phyloP scores from a whole-genome alignment of 345 rosid species.

The Ceriops decandra region DNA sequence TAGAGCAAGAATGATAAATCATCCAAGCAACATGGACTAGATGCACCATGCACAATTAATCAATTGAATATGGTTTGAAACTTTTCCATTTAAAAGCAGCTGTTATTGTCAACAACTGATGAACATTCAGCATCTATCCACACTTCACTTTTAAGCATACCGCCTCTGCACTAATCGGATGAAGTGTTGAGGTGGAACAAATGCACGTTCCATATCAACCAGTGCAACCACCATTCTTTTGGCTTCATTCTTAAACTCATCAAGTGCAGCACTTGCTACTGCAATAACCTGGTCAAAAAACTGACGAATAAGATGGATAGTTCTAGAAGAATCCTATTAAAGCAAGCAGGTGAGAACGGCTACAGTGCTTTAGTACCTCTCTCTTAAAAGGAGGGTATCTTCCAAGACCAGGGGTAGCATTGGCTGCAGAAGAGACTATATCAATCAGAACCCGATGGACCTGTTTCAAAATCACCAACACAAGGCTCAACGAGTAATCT shows the following conservation, averaged over 20 bases:
- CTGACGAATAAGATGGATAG: background rate
- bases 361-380: slow-evolving; percentile 50
- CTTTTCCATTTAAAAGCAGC: background rate
- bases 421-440: slow-evolving; percentile 82
- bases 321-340: slow-evolving; percentile 1
- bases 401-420: slow-evolving; percentile 96
- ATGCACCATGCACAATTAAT: background rate
- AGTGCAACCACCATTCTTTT: slow-evolving; percentile 95
- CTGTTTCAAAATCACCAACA: slow-evolving; percentile 35
- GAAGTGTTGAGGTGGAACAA: slow-evolving; percentile 99
- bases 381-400: slow-evolving; percentile 97
- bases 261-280: slow-evolving; percentile 87
- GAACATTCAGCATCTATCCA: background rate
- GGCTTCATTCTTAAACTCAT: slow-evolving; percentile 87
- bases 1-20: background rate
- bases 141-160: slow-evolving; percentile 35
- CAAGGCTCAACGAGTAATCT: slow-evolving; percentile 7
- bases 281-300: slow-evolving; percentile 67
- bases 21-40: background rate
- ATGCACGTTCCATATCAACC: slow-evolving; percentile 99
- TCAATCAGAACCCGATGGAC: slow-evolving; percentile 92
- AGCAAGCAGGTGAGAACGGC: background rate
- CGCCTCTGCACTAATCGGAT: slow-evolving; percentile 95
- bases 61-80: slow-evolving; percentile 1
- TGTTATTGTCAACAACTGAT: background rate